Percentiles rank a stretch among this genome's conserved stretches.
These are phyloP conservation scores for Colletotrichum camelliae DNA, from an alignment of 2,329 filamentous ascomycete genomes.

Conservation along the genomic window DNA sequence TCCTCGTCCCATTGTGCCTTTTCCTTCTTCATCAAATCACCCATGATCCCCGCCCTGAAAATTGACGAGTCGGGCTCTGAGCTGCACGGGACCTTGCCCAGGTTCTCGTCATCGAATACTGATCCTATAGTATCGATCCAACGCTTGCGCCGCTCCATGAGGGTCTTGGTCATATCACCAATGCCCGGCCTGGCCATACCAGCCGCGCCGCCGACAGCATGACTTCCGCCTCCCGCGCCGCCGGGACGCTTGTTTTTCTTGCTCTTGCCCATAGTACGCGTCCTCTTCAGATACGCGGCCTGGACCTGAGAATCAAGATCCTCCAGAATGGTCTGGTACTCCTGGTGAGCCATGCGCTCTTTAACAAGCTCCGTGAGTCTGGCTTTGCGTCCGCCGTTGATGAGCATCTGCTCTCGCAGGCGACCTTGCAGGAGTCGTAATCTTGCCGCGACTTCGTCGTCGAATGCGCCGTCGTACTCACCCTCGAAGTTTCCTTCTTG, in stretches of 20 bases:
- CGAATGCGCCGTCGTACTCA: constrained; percentile 88
- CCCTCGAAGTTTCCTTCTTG: constrained; percentile 63
- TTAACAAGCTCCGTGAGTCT: constrained; percentile 86
- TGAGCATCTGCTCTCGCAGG: constrained; percentile 80
- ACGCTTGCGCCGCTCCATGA: constrained; percentile 89
- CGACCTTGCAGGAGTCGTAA: constrained; percentile 84
- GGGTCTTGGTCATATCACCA: constrained; percentile 85
- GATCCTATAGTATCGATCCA: constrained; percentile 93
- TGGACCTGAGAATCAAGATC: constrained; percentile 96
- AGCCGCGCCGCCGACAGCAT: constrained; percentile 60
- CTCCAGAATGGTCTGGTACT: constrained; percentile 95
- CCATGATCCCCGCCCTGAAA: constrained; percentile 78
- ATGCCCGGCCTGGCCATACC: constrained; percentile 79
- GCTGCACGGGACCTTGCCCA: constrained; percentile 72
- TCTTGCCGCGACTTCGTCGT: constrained; percentile 92
- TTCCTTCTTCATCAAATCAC: constrained; percentile 74
- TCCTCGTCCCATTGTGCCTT: constrained; percentile 84
- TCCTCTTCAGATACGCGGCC: constrained; percentile 93
- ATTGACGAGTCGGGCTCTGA: constrained; percentile 71
- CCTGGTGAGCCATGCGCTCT: constrained; percentile 93
- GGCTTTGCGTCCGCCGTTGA: constrained; percentile 90
- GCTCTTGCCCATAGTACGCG: constrained; percentile 90
- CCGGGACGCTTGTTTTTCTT: constrained; percentile 87
- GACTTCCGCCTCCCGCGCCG: constrained; percentile 74
- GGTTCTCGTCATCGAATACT: constrained; percentile 84